Evolutionary conservation across 2,329 filamentous ascomycete species (phyloP).

Genomic region (Botrytis hyacinthi): DNA sequence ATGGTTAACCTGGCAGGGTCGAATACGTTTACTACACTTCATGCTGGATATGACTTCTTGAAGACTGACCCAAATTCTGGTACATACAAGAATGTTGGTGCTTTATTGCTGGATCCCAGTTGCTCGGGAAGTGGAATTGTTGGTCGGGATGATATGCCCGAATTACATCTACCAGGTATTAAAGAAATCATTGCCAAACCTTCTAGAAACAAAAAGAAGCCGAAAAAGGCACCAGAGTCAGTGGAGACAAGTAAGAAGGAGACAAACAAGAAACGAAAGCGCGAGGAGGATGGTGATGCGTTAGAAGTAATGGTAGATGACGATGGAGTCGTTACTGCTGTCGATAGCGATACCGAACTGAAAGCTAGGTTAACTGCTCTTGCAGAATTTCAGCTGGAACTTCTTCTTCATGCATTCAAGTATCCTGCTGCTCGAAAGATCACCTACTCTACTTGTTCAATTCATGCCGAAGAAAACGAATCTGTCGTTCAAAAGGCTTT

Average conservation of each 20-base stretch:
- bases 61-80: conserved; percentile 64
- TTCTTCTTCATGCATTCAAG: conserved; percentile 78
- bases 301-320: conserved; percentile 50
- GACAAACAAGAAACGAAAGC: conserved; percentile 35
- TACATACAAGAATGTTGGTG: conserved; percentile 68
- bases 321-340: conserved; percentile 52
- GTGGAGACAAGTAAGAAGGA: conserved; percentile 33
- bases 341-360: conserved; percentile 56
- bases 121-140: conserved; percentile 96
- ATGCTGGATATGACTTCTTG: conserved; percentile 77
- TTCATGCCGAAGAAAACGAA: conserved; percentile 88
- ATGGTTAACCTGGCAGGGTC: conserved; percentile 82
- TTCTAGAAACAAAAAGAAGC: conserved; percentile 35
- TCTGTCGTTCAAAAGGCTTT: conserved; percentile 73
- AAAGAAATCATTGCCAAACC: conserved; percentile 32
- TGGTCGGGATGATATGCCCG: conserved; percentile 75
- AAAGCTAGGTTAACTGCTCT: conserved; percentile 68
- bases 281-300: conserved; percentile 33
- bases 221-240: conserved; percentile 25
- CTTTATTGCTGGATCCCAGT: conserved; percentile 84
- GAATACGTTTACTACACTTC: conserved; percentile 62
- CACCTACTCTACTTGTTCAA: conserved; percentile 91
- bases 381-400: conserved; percentile 75
- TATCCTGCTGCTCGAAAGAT: conserved; percentile 75
- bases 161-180: conserved; percentile 56